Base-by-base conservation (phyloP, 2,329 filamentous ascomycete genomes). In the Orbilia ellipsospora region DNA sequence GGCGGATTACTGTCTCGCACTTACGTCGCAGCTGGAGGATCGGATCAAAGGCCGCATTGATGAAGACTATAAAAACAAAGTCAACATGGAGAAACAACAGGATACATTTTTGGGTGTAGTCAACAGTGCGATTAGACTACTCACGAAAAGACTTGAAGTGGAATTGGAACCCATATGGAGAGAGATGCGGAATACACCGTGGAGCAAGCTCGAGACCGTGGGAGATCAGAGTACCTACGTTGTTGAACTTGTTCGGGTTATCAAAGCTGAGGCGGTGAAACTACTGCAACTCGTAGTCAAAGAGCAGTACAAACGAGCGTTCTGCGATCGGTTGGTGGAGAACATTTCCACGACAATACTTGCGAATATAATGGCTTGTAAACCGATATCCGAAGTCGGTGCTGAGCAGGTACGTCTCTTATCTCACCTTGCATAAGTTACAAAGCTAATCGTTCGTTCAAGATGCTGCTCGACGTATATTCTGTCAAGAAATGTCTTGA, bases 391-490 rank as follows among this genome's bases (percentile, higher is more conserved):
- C 4, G 95, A 98, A 83, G 92, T 93, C 65, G 95, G 94, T 12
- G 95, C 95, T 10, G 94, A 99, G 82, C 95, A 93, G 87, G 90
- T 91, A 84, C 78, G 82, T 56, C 64, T 5, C 31, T 31, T 55
- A 28, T 36, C 8, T n/a, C 28, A 26, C 12, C 26, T 60, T 59
- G 10, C 31, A 48, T 12, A 44, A 16, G 45, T 2, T 6, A 56
- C 15, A 40, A 1, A n/a, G 36, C 31, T 36, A 28, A 20, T 16
- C 7, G 5, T 15, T 10, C 16, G 12, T 15, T 50, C 51, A 77
- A 97, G 88, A 97, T 99, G 93, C 86, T 98, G 18, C 88, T 99
- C 3, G 95, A 99, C 83, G 94, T 94, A 78, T 98, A 98, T 80
- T 92, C 92, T 7, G 85, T 97, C 20, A 94, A 92, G 70, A 93